Percentiles rank a stretch among this genome's conserved stretches.
Conservation (phyloP, 768 basidiomycete genomes). For the Boletus sp. region DNA sequence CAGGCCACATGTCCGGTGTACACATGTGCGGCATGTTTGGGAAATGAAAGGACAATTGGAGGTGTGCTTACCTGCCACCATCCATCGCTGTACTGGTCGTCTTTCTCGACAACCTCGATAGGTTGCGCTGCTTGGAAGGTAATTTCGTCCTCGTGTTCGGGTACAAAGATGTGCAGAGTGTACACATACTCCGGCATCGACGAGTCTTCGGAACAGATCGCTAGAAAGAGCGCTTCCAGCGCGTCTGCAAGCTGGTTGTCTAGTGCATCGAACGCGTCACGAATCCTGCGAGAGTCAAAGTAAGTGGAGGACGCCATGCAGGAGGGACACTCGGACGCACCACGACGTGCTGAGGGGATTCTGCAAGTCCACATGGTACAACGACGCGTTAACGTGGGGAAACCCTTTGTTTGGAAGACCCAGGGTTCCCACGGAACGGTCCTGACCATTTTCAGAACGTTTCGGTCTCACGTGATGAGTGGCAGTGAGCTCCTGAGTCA, state of each 20-base stretch:
- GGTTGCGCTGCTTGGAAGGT: constrained; percentile 80
- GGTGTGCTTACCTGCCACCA: constrained; percentile 98
- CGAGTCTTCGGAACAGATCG: constrained; percentile 73
- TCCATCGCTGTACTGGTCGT: constrained; percentile 90
- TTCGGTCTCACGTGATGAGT: no score
- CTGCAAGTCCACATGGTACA: no score
- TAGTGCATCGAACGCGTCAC: constrained; percentile 53
- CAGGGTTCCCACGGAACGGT: no score
- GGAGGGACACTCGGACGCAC: no score
- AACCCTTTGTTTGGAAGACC: no score
- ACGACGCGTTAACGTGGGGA: no score
- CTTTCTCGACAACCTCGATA: constrained; percentile 89
- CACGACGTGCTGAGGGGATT: no score
- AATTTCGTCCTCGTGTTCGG: constrained; percentile 95
- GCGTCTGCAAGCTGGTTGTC: constrained; percentile 15
- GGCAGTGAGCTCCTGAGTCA: no score
- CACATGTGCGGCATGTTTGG: constrained; percentile 4
- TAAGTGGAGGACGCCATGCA: no score
- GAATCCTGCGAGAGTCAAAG: constrained; percentile 43
- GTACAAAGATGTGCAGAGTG: constrained; percentile 82
- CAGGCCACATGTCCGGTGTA: constrained; percentile 5
- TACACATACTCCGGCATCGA: constrained; percentile 87
- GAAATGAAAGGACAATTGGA: constrained; percentile 15
- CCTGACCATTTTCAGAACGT: no score
- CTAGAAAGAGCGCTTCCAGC: constrained; percentile 57